Evolutionary conservation across 1,284 basidiomycete species (phyloP).

Genomic region (Cutaneotrichosporon dermatis): DNA sequence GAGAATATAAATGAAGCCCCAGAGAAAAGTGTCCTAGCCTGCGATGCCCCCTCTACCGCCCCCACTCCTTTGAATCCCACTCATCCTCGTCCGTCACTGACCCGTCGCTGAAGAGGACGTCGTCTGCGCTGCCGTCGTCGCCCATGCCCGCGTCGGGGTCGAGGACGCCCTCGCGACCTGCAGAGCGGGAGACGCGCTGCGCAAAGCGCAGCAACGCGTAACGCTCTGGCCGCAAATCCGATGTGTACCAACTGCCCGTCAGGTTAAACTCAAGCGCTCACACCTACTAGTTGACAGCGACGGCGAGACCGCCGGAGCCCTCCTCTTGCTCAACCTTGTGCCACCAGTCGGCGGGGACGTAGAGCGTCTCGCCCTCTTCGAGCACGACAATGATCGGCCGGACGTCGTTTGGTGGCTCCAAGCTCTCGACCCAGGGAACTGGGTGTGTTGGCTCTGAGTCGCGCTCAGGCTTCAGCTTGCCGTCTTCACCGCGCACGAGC

Average conservation of each 20-base stretch:
- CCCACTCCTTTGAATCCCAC: constrained; percentile 39
- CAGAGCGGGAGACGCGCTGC: constrained; percentile 29
- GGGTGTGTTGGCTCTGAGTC: constrained; percentile 53
- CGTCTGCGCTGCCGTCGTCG: constrained; percentile 20
- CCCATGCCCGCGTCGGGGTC: constrained; percentile 30
- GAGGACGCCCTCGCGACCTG: constrained; percentile 31
- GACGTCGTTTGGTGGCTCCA: constrained; percentile 54
- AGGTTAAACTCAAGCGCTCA: constrained; percentile 2
- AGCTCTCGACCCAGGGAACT: constrained; percentile 64
- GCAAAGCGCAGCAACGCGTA: constrained; percentile 36
- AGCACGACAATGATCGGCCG: constrained; percentile 65
- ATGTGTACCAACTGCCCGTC: constrained; percentile 35
- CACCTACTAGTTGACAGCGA: constrained; percentile 87
- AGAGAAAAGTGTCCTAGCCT: no score
- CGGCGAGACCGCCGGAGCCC: constrained; percentile 48
- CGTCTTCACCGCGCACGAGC: constrained; percentile 20
- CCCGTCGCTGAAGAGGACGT: constrained; percentile 24
- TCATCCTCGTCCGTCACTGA: constrained; percentile 29
- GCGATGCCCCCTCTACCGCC: no score
- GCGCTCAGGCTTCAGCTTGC: constrained; percentile 13
- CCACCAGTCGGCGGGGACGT: constrained; percentile 86
- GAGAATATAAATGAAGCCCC: no score
- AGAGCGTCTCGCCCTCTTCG: constrained; percentile 70
- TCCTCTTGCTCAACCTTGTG: constrained; percentile 71
- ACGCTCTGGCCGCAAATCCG: constrained; percentile 28